Conservation (phyloP, 129 eudicot species). For the Arctium minus region DNA sequence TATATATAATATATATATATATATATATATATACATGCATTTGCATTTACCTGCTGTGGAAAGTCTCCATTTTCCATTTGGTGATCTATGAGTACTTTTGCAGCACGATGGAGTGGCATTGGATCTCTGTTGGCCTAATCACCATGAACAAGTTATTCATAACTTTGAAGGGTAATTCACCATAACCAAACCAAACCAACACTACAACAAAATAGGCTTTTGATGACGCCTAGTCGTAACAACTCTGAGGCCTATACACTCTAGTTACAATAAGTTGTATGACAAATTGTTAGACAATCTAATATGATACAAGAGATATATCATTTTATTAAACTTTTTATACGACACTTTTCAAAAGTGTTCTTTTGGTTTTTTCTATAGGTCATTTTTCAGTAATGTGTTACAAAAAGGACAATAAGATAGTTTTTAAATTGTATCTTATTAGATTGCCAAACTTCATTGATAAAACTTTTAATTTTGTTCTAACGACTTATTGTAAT, state of each 20-base stretch:
- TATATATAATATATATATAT: background rate
- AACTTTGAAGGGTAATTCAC: background rate
- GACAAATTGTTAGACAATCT: background rate
- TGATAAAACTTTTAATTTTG: background rate
- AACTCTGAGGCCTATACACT: background rate
- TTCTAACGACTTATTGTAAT: background rate
- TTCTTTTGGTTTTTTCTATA: background rate
- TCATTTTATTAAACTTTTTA: background rate
- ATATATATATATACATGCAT: background rate
- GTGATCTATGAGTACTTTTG: slow-evolving; percentile 50
- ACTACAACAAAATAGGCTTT: background rate
- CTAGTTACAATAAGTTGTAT: background rate
- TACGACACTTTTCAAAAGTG: background rate
- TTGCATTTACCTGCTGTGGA: slow-evolving; percentile 56
- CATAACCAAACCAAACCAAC: background rate
- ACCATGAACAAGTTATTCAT: background rate
- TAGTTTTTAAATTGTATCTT: too few species aligned
- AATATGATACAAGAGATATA: background rate
- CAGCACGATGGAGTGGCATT: slow-evolving; percentile 61
- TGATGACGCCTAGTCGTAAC: background rate
- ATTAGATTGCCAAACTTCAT: background rate
- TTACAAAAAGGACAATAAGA: too few species aligned
- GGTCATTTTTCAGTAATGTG: background rate
- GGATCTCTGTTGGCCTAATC: slow-evolving; percentile 53
- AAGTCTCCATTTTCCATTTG: slow-evolving; percentile 76